phyloP scores from a whole-genome alignment of 2,329 filamentous ascomycete species.

The Cladobotryum protrusum region DNA sequence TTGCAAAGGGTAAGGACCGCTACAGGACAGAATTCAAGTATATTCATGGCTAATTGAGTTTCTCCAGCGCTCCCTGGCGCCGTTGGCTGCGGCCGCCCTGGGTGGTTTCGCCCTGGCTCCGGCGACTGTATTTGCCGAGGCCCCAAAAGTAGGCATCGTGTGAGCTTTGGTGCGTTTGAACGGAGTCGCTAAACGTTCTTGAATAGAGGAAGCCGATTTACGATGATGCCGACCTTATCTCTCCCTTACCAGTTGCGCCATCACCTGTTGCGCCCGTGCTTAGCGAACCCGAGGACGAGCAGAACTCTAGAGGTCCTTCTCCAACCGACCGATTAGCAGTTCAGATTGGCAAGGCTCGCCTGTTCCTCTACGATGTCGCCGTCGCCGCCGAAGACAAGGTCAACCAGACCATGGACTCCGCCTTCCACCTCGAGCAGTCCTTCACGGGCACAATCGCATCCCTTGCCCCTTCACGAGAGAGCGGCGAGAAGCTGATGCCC shows the following conservation, averaged over 20 bases:
- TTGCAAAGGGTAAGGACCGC: slow-evolving; percentile 44
- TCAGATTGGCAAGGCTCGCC: slow-evolving; percentile 72
- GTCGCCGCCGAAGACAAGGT: slow-evolving; percentile 71
- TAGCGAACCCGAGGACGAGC: slow-evolving; percentile 26
- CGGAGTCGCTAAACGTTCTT: background rate
- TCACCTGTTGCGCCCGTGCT: slow-evolving; percentile 21
- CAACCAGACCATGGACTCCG: slow-evolving; percentile 73
- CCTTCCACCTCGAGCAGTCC: slow-evolving; percentile 78
- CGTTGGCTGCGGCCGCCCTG: slow-evolving; percentile 47
- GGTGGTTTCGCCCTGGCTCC: slow-evolving; percentile 43
- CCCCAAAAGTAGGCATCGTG: slow-evolving; percentile 30
- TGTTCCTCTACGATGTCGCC: slow-evolving; percentile 73
- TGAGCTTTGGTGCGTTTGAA: background rate
- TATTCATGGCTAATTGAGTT: slow-evolving; percentile 23
- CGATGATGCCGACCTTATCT: slow-evolving; percentile 56
- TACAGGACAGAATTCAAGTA: slow-evolving; percentile 9
- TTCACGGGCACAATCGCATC: slow-evolving; percentile 87
- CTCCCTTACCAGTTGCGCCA: slow-evolving; percentile 27
- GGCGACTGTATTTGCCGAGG: slow-evolving; percentile 46
- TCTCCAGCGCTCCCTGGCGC: slow-evolving; percentile 43
- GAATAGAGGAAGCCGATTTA: slow-evolving; percentile 66
- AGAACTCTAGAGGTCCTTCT: slow-evolving; percentile 47
- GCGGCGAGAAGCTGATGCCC: slow-evolving; percentile 82
- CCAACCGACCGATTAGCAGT: slow-evolving; percentile 84
- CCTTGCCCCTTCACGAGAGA: slow-evolving; percentile 77